These are phyloP conservation scores for Pleurotus salmoneostramineus DNA, from an alignment of 768 basidiomycete genomes.

Conservation along the genomic window DNA sequence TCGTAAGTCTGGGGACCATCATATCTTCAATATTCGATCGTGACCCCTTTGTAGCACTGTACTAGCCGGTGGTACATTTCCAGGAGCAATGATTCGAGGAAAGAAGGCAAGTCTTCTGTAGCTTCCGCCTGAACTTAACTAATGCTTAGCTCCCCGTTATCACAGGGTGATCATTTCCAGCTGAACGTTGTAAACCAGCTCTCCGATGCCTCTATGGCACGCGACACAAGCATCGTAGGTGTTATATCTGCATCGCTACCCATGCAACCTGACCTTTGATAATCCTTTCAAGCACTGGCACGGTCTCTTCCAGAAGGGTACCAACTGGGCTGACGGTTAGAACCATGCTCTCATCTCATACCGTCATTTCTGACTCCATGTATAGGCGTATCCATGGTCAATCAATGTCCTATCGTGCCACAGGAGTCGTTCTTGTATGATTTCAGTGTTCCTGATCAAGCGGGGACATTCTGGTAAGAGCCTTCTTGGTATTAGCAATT, in stretches of 20 bases:
- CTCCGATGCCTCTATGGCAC: slow-evolving; percentile 34
- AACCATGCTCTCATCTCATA: neutral
- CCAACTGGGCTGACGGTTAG: slow-evolving; percentile 42
- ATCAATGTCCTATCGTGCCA: slow-evolving; percentile 46
- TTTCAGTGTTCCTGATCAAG: slow-evolving; percentile 24
- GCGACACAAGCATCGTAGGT: slow-evolving; percentile 27
- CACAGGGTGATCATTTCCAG: neutral
- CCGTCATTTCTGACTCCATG: neutral
- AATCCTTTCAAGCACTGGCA: slow-evolving; percentile 44
- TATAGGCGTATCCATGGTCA: slow-evolving; percentile 19
- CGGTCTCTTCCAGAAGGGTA: slow-evolving; percentile 38
- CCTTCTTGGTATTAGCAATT: neutral
- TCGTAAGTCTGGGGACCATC: slow-evolving; percentile 22
- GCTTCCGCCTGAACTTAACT: neutral
- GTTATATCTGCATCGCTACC: slow-evolving; percentile 27
- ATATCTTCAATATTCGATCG: neutral
- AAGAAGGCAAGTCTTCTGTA: slow-evolving; percentile 22
- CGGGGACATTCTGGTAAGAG: slow-evolving; percentile 29
- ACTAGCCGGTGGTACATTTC: slow-evolving; percentile 42
- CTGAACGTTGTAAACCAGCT: slow-evolving; percentile 14
- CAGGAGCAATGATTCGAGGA: slow-evolving; percentile 38
- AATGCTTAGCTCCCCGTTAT: neutral
- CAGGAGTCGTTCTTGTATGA: slow-evolving; percentile 40
- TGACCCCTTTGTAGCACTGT: slow-evolving; percentile 25
- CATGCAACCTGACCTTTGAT: neutral